Evolutionary conservation across 805 yeast genomes (phyloP), one percentile per base, ranked within the genome.

Genomic region (Ogataea glucozyma): DNA sequence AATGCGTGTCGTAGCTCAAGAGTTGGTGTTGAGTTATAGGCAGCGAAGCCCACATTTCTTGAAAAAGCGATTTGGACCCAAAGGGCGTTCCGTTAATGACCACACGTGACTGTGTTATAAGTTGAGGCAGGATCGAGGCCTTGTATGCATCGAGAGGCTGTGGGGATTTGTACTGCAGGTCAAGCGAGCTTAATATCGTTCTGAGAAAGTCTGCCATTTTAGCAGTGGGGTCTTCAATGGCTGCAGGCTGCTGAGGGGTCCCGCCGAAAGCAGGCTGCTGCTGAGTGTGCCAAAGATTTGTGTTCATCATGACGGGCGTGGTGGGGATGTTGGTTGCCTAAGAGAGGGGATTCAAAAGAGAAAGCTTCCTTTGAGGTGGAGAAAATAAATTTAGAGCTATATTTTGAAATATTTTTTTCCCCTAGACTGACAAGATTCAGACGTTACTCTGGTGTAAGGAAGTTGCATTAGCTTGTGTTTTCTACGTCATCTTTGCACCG

Each of bases 1-100:
- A 65, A 56, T 85, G 93, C 35, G 78, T 73, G 58, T 85, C 91
- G 40, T 75, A 71, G 10, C 81, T 75, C n/a, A 79, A 76, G 30
- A 84, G 56, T 41, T 70, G 78, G 57, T 85, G 93, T 44, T 76
- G 80, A 1, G 88, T 71, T 12, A 64, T 55, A 5, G 87, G 86
- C 16, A 75, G 62, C 14, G 65, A 51, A n/a, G 76, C 54, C 87
- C 87, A 81, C 27, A 70, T 60, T 38, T 78, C 74, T 53, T 79
- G 85, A 52, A 81, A 79, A 41, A 73, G 76, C 12, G 63, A 57
- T 42, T 73, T 70, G 1, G 79, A 70, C 4, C 71, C 71, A 37
- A 78, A 64, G 9, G 86, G 85, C 19, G 74, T 68, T 0, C 86
- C 86, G 52, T 81, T 77, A 23, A 81, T 57, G 10, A 81, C 72